Conservation (phyloP, 139 green algal species). For the Chlamydomonas schloesseri region DNA sequence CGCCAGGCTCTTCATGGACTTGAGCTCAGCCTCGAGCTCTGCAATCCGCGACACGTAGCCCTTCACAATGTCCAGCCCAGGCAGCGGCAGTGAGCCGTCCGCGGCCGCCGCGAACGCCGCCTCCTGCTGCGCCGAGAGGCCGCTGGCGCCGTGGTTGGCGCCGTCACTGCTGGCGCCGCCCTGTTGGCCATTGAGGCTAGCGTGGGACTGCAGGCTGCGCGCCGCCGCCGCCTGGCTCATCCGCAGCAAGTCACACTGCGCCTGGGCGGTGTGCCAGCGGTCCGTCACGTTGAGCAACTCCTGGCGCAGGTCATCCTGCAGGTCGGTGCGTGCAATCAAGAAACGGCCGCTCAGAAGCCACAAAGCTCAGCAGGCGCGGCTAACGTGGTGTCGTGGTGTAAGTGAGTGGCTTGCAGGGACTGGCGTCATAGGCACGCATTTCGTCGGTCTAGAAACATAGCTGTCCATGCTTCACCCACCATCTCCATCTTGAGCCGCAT, state of each 20-base stretch:
- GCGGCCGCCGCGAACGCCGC: not conserved
- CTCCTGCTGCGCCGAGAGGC: not conserved
- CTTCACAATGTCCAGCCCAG: constrained; percentile 49
- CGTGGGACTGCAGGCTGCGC: no score
- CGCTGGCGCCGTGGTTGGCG: not conserved
- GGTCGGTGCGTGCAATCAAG: no score
- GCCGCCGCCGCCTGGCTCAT: constrained; percentile 15
- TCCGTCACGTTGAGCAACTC: constrained; percentile 32
- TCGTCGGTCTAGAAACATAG: no score
- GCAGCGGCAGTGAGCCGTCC: not conserved
- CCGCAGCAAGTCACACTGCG: constrained; percentile 45
- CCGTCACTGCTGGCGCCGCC: no score
- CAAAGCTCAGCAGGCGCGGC: no score
- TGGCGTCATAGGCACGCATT: no score
- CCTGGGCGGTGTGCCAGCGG: constrained; percentile 37
- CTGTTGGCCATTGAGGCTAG: no score
- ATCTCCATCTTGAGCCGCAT: constrained; percentile 71
- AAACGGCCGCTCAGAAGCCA: no score
- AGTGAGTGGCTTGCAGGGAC: no score
- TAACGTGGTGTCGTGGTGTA: no score
- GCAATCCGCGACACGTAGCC: constrained; percentile 69
- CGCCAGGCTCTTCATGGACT: constrained; percentile 32
- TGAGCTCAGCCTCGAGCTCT: constrained; percentile 75
- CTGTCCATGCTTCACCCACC: no score
- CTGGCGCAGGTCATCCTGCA: constrained; percentile 33